phyloP scores from a whole-genome alignment of 768 basidiomycete genomes.

The Amanita exitialis region DNA sequence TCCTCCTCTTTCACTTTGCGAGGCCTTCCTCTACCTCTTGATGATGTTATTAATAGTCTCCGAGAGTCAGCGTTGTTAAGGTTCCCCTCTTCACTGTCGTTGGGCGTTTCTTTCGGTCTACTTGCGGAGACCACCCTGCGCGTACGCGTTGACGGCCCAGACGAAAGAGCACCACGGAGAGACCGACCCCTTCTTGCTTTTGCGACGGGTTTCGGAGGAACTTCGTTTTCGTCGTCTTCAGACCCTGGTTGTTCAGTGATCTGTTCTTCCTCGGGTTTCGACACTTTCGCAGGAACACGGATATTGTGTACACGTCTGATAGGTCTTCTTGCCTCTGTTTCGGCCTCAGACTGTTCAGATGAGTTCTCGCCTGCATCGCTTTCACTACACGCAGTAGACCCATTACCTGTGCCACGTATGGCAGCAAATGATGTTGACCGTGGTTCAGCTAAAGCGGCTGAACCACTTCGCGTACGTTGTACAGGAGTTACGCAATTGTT shows the following conservation, averaged over 20 bases:
- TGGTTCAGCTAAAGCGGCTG: not conserved
- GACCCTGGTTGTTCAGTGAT: not conserved
- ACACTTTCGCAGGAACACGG: not conserved
- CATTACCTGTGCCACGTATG: not conserved
- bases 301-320: not conserved
- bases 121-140: not conserved
- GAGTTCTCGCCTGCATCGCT: not conserved
- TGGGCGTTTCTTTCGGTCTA: not conserved
- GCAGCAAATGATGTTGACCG: not conserved
- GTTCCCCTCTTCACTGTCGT: not conserved
- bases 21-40: not conserved
- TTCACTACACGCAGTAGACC: not conserved
- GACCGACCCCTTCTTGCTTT: not conserved
- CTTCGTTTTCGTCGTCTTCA: not conserved
- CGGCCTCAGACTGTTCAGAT: not conserved
- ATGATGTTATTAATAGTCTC: not conserved
- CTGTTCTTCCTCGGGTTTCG: not conserved
- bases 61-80: not conserved
- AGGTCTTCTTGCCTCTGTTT: not conserved
- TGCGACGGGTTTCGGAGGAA: not conserved
- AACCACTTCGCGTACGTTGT: not conserved
- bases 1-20: conserved; percentile 4
- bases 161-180: not conserved
- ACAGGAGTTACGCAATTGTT: too few relatives aligned
- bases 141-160: not conserved